phyloP scores from a whole-genome alignment of 2,329 filamentous ascomycete species.

The Monosporascus sp. region DNA sequence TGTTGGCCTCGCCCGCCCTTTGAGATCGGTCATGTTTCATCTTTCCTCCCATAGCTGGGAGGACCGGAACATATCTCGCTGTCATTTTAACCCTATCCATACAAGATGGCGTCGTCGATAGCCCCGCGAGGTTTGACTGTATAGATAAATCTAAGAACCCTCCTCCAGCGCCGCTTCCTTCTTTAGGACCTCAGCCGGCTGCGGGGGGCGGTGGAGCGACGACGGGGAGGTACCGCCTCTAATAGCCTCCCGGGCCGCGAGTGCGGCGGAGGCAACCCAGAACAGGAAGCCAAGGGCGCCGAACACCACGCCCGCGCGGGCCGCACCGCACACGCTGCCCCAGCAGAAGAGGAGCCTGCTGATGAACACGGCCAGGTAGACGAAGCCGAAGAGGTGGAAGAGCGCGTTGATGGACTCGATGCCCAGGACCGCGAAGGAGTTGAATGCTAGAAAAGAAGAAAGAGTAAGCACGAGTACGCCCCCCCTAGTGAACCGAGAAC shows the following conservation, averaged over 20 bases:
- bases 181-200: slow-evolving; percentile 5
- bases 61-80: too few relatives aligned
- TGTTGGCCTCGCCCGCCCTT: too few relatives aligned
- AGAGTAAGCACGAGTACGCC: background rate
- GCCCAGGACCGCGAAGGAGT: slow-evolving; percentile 43
- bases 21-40: too few relatives aligned
- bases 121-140: too few relatives aligned
- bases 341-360: slow-evolving; percentile 50
- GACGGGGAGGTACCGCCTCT: slow-evolving; percentile 26
- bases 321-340: slow-evolving; percentile 51
- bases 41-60: too few relatives aligned
- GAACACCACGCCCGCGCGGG: slow-evolving; percentile 49
- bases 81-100: too few relatives aligned
- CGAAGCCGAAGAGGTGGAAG: slow-evolving; percentile 56
- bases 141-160: background rate
- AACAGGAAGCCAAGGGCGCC: slow-evolving; percentile 47
- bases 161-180: background rate
- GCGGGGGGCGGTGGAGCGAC: slow-evolving; percentile 12
- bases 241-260: slow-evolving; percentile 44
- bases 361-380: slow-evolving; percentile 54
- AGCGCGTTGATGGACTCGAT: slow-evolving; percentile 48
- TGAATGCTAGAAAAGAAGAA: slow-evolving; percentile 29
- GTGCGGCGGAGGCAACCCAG: slow-evolving; percentile 45
- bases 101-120: too few relatives aligned
- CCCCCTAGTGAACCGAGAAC: background rate